Base-by-base conservation (phyloP, 2,329 filamentous ascomycete species). In the Trichoderma sp. region DNA sequence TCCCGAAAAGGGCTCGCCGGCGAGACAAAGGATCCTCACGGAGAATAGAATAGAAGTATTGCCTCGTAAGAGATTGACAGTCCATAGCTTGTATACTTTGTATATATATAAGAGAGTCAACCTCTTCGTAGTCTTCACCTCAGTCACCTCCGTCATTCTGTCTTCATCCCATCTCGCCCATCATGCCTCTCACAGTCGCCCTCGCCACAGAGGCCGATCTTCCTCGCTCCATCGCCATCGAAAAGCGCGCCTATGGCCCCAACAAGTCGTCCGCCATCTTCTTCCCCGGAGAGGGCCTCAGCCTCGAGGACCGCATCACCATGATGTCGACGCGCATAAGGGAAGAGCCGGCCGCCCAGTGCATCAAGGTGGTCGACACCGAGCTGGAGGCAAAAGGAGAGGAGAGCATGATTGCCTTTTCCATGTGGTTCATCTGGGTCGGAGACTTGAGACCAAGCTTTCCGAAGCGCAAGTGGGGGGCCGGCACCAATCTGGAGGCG, bases 181-280 rank as follows among this genome's bases (percentile, higher is more conserved):
- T 29, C 17, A 82, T 82, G 81, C 75, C 78, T 52, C 79, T 83
- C 29, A 70, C 77, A 71, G 70, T 81, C 15, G 71, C 76, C 9
- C 72, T 73, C 25, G 79, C 79, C 19, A 76, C 70, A 6, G 76
- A 75, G 50, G 74, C 74, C 42, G 81, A 83, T 71, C 77, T 78
- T 22, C 64, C 67, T 32, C 79, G 78, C 32, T 72, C 76, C 37
- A 75, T 75, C 19, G 72, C 76, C 57, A 80, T 83, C 52, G 81
- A 83, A 71, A 69, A 57, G 17, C 71, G 69, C 4, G 81, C 81
- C 19, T 81, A 81, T 67, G 74, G 72, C 1, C 71, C 73, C 9
- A 78, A 74, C 48, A 70, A 75, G 12, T 71, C 78, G 61, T 76
- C 71, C 58, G 17, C 59, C 2, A 70, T 78, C 19, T 74, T 84